phyloP scores from a whole-genome alignment of 176 grass and related monocot genomes.

The Pontederia paniculata region DNA sequence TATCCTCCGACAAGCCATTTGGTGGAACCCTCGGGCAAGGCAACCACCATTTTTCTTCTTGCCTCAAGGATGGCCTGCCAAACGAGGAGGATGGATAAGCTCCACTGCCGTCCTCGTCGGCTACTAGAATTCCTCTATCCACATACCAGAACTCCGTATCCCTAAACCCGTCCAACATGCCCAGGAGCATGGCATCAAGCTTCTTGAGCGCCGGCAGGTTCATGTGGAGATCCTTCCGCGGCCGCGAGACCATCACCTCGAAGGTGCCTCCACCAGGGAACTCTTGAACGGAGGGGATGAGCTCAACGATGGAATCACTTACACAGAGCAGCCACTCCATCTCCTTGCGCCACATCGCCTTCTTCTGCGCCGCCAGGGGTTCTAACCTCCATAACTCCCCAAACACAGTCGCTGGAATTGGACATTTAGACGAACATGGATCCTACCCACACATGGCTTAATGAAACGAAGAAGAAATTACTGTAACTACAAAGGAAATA shows the following conservation, averaged over 20 bases:
- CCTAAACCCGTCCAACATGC: constrained; percentile 69
- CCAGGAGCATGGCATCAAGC: constrained; percentile 87
- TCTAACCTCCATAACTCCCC: constrained; percentile 97
- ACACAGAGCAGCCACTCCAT: constrained; percentile 92
- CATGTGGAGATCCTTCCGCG: constrained; percentile 87
- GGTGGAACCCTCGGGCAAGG: constrained; percentile 70
- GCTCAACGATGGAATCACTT: constrained; percentile 86
- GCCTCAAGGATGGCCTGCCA: constrained; percentile 61
- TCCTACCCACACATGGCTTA: not conserved
- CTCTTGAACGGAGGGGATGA: constrained; percentile 74
- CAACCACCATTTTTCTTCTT: constrained; percentile 98
- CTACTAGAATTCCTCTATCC: constrained; percentile 71
- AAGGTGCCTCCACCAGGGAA: constrained; percentile 79
- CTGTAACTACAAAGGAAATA: not conserved
- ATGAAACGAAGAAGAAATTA: not conserved
- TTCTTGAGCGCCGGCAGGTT: constrained; percentile 93
- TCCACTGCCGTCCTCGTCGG: constrained; percentile 38
- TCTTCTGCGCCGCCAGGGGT: constrained; percentile 60
- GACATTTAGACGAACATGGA: constrained; percentile 1
- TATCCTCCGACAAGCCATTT: constrained; percentile 65
- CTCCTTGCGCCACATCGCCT: constrained; percentile 93
- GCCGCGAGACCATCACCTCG: constrained; percentile 90
- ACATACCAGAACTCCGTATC: constrained; percentile 95
- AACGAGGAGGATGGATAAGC: constrained; percentile 31
- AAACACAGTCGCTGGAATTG: constrained; percentile 67